A percentile compares a stretch with the other conserved stretches of the same genome.
Conservation (phyloP, 305 asterid species). For the Ajuga reptans region DNA sequence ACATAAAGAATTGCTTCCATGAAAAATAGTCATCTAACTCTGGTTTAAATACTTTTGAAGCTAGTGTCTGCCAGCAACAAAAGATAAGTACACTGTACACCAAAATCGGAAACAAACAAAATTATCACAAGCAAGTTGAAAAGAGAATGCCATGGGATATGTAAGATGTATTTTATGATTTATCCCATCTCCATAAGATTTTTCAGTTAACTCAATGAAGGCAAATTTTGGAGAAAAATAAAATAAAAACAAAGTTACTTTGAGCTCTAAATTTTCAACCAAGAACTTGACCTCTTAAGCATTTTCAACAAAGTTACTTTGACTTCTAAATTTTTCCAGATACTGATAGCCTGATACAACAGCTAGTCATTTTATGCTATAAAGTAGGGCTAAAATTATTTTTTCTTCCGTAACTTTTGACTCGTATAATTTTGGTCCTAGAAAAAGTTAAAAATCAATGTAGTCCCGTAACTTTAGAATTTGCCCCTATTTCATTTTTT, state of each 20-base stretch:
- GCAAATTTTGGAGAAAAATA: not conserved
- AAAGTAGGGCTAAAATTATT: too few species aligned
- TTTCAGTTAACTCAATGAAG: not conserved
- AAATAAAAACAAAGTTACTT: not conserved
- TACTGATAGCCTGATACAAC: too few species aligned
- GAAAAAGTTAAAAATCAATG: too few species aligned
- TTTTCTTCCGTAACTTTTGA: too few species aligned
- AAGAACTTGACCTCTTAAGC: not conserved
- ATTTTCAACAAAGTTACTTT: too few species aligned
- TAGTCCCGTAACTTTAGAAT: too few species aligned
- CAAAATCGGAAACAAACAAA: not conserved
- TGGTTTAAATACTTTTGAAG: not conserved
- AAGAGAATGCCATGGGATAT: constrained; percentile 3
- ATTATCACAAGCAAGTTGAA: not conserved
- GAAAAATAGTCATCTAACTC: not conserved
- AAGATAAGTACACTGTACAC: not conserved
- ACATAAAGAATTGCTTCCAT: not conserved
- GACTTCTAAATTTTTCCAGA: too few species aligned
- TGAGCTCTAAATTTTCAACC: not conserved
- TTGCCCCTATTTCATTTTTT: too few species aligned
- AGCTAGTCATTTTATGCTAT: not conserved
- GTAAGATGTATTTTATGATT: not conserved
- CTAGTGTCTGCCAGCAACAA: not conserved
- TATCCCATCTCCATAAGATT: not conserved
- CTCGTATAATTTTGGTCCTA: too few species aligned